Base-by-base conservation (phyloP, 192 early-diverging fungal species). In the Coemansia sp. region DNA sequence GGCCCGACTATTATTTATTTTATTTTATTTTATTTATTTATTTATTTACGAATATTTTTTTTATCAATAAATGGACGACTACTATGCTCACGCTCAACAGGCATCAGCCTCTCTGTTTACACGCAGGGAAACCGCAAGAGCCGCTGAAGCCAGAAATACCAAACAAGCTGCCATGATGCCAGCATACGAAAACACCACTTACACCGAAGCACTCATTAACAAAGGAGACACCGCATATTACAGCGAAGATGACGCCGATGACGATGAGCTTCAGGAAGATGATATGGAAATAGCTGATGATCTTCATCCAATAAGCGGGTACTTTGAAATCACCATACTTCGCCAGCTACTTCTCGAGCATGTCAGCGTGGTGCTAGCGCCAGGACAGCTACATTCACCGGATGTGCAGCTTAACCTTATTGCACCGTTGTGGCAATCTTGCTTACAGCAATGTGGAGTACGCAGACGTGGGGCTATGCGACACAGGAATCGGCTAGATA, bases 381-480 rank as follows among this genome's bases (percentile, higher is more conserved):
- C 59, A 4, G 50, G 53, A 11, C 70, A 72, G 42, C 40, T 66
- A 23, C 46, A 72, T 58, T 53, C 70, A 5, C 70, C 70, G 5
- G 70, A 72, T 17, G 63, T 60, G 15, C 63, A 72, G 35, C 49
- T 72, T 38, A 72, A 72, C 50, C 52, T 72, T 5, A 41, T 66
- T 3, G n/a, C 57, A 25, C 70, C 70, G 7, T 41, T 72, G 27
- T 66, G 63, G 70, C 61, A 57, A 36, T 51, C 61, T 6, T 38
- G 36, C 4, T 53, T 58, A 4, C 49, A 64, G 44, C 58, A 53
- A 44, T 72, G 63, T 28, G 70, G 63, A 7, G 63, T 72, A 17
- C 61, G 62, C 49, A 33, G 36, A 5, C 60, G 50, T 17, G 60
- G 60, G 1, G 60, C 63, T 22, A 71, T 71, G 67, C 49, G 67